Base-by-base conservation (phyloP, 345 rosid species). In the Rhodomyrtus tomentosa region DNA sequence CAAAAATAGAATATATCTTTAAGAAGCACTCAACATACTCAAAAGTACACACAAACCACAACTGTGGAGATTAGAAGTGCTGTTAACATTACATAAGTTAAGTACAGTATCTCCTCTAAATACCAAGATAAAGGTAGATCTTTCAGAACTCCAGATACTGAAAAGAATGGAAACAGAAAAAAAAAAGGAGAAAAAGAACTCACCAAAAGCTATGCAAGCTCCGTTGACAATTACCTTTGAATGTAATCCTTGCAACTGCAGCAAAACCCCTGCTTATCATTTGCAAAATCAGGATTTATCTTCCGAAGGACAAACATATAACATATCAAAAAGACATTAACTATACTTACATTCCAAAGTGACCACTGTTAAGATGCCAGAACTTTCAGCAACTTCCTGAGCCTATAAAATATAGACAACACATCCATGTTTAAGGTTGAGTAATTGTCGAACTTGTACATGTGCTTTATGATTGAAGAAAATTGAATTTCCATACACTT, bases 131-230 rank as follows among this genome's bases (percentile, higher is more conserved):
- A 14, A 15, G 27, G 55, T 50, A 81, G 32, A 15, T 81, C 40
- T 62, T 62, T 62, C 29, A 16, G 11, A 62, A 62, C 40, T 25
- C 11, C 22, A 62, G 42, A 29, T 62, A 7, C 74, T 62, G 40
- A 62, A 58, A 58, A 62, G 11, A 62, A 29, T 1, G 11, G 22
- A 15, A 62, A 62, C 32, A 36, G 22, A 16, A 59, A 29, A 50
- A 50, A 50, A 50, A 59, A 62, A 8, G 10, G 20, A 62, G 10
- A 29, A 62, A 29, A 29, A 62, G 74, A n/a, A 55, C 86, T 83
- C 94, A 95, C 98, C 98, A 95, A 90, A 95, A 94, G 85, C 93
- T 92, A 89, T 92, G 98, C 95, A 95, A 87, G 81, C 98, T 93
- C 89, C 91, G 94, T 87, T 92, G 98, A 84, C 96, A 89, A 84